phyloP scores from a whole-genome alignment of 2,329 filamentous ascomycete genomes.

The Ascochyta rabiei region DNA sequence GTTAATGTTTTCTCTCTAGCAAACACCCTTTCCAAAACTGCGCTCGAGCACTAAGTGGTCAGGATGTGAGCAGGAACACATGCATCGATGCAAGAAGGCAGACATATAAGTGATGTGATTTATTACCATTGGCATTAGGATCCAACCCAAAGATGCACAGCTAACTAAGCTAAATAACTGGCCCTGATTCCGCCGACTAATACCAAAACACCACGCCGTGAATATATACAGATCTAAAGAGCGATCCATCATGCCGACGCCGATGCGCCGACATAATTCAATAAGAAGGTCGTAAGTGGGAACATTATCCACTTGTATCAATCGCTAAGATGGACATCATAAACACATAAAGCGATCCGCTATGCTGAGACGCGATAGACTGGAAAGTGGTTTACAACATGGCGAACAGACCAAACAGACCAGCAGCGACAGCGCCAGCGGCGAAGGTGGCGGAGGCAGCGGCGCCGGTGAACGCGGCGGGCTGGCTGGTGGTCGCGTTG shows the following conservation, averaged over 20 bases:
- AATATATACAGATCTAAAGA: slow-evolving; percentile 22
- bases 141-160: slow-evolving; percentile 1
- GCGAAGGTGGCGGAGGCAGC: slow-evolving; percentile 29
- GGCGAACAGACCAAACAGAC: slow-evolving; percentile 36
- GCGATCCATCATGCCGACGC: slow-evolving; percentile 17
- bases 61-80: neutral
- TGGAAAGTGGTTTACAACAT: slow-evolving; percentile 34
- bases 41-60: neutral
- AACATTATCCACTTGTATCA: slow-evolving; percentile 15
- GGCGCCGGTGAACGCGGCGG: slow-evolving; percentile 40
- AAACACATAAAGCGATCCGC: slow-evolving; percentile 3
- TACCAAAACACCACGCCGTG: slow-evolving; percentile 11
- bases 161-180: slow-evolving; percentile 9
- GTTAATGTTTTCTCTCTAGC: neutral
- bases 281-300: slow-evolving; percentile 18
- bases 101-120: neutral
- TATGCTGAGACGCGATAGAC: slow-evolving; percentile 3
- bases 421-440: slow-evolving; percentile 36
- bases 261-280: slow-evolving; percentile 17
- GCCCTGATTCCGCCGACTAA: neutral
- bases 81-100: neutral
- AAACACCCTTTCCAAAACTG: neutral
- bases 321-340: slow-evolving; percentile 4
- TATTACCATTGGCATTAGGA: slow-evolving; percentile 13
- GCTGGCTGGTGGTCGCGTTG: slow-evolving; percentile 11